Evolutionary conservation across 179 eudicot genomes (phyloP), one percentile per base, ranked within the genome.

Genomic region (Drosera spatulata): DNA sequence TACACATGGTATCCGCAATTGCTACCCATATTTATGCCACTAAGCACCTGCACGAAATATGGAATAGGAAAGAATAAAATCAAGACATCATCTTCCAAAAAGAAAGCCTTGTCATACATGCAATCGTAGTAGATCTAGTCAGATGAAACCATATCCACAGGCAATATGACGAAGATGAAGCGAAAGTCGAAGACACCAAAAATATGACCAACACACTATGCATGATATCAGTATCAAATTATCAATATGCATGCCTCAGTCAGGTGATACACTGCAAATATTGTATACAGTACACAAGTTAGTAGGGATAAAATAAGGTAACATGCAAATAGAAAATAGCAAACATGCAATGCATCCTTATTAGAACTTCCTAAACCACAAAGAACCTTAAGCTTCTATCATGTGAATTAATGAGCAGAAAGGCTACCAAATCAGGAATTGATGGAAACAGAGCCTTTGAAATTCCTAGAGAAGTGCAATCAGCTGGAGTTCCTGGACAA

Each of bases 21-120:
- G 80, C 90, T 86, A 66, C 99, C 99, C 89, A 74, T 82, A 70
- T 93, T 93, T 77, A 93, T 93, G 84, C 99, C 99, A 75, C 96
- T 93, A 70, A 93, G 75, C 13, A 93, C 99, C 99, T 93, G 86
- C 60, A 61, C 7, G 12, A 73, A 58, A 38, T 38, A 60, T 6
- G 39, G 41, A 63, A 43, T 43, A 7, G 45, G 8, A 43, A 43
- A 7, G 8, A 43, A 43, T 4, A 2, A 43, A 7, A 43, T 43
- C 45, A 43, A 51, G 14, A n/a, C 22, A 51, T 12, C 33, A 2
- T 5, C 39, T 50, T 55, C 60, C n/a, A 62, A 22, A 12, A 47
- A 40, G 61, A 42, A 56, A 50, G 45, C 8, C 45, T 43, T 43
- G 45, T 43, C 33, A 22, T 22, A 22, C 33, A 22, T 22, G 33